Base-by-base conservation (phyloP, 164 flowering plant genomes). In the Vitis rupestris region DNA sequence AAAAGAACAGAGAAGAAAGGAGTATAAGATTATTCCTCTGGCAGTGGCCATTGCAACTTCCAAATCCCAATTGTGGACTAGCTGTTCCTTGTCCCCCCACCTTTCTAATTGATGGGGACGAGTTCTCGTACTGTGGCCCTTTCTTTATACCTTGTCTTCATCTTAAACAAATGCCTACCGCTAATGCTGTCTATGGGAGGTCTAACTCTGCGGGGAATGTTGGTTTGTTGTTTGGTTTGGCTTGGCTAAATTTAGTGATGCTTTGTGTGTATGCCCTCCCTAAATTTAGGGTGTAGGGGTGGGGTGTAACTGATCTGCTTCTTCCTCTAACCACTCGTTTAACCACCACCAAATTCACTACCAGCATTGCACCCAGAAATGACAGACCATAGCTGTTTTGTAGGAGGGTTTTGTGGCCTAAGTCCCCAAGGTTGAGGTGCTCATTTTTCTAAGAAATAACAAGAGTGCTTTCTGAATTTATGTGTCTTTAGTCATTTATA, bases 1-100 rank as follows among this genome's bases (percentile, higher is more conserved):
- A 51, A 71, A 67, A 70, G 44, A 73, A 74, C 53, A 23, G 72
- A 58, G 48, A 82, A 50, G 50, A 82, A 65, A 60, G 65, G 9
- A 59, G 55, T 64, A 23, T 5, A 50, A 19, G 53, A n/a, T 15
- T 51, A 49, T 17, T 4, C 44, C 15, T 23, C 48, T 54, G 23
- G 61, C 5, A 15, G 29, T 65, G 63, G 63, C 59, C 70, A 66
- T 64, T 3, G 8, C 52, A 8, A 9, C 62, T 17, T 6, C 44
- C 14, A 57, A 51, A 37, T 37, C 44, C 2, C 44, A 6, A 6
- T 37, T 37, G 6, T 3, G 44, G 7, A 6, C 6, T 37, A 6
- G 4, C 7, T 37, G 44, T 37, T 37, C 7, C 44, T 37, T 3
- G 44, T 37, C 44, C 44, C 44, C 44, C 44, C 44, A 37, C 44